A percentile compares a stretch with the other conserved stretches of the same genome.
Conservation (phyloP, 2,329 filamentous ascomycete genomes). For the Penicillium sp. region DNA sequence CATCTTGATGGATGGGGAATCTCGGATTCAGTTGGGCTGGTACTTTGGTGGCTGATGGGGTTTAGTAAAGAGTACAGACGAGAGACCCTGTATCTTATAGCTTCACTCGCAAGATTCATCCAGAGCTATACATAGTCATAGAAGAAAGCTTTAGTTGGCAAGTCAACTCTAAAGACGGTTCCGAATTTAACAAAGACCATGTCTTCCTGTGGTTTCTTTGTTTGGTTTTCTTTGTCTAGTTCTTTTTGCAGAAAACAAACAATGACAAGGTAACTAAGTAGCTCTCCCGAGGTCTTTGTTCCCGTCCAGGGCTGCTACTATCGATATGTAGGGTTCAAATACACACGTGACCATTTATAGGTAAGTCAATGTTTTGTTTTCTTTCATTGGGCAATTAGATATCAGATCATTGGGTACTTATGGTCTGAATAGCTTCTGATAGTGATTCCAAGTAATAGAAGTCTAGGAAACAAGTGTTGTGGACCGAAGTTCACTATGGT, state of each 20-base stretch:
- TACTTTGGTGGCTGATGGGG: not conserved
- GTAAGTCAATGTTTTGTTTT: not conserved
- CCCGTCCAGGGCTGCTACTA: not conserved
- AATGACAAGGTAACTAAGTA: not conserved
- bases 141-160: not conserved
- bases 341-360: not conserved
- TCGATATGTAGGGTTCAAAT: not conserved
- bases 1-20: slow-evolving; percentile 10
- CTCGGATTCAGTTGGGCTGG: not conserved
- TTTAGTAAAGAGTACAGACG: too few relatives aligned
- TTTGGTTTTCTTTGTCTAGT: not conserved
- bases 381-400: not conserved
- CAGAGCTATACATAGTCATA: not conserved
- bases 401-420: not conserved
- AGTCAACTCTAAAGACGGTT: too few relatives aligned
- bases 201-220: not conserved
- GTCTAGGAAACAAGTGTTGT: not conserved
- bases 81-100: not conserved
- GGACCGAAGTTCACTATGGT: not conserved
- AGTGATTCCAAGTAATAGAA: not conserved
- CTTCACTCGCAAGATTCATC: not conserved
- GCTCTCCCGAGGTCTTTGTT: not conserved
- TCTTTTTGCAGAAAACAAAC: not conserved
- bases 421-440: not conserved
- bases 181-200: not conserved